phyloP scores from a whole-genome alignment of 768 basidiomycete genomes.

The Agaricus subrufescens region DNA sequence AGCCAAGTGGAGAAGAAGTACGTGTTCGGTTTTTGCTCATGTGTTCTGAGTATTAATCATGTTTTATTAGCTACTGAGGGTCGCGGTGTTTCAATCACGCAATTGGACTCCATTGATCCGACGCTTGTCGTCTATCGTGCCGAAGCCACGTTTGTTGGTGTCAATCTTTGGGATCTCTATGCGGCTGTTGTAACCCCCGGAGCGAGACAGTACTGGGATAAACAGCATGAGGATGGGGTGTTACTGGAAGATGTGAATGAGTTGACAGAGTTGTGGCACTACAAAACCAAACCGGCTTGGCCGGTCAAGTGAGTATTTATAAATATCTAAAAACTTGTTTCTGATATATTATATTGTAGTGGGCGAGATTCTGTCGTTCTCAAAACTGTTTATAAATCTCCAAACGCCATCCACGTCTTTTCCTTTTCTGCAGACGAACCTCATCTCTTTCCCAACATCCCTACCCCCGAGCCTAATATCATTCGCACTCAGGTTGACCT shows the following conservation, averaged over 20 bases:
- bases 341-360: constrained; percentile 33
- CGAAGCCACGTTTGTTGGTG: constrained; percentile 95
- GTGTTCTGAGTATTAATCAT: constrained; percentile 3
- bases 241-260: constrained; percentile 89
- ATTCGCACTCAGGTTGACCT: constrained; percentile 96
- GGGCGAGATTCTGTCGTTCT: constrained; percentile 88
- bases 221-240: constrained; percentile 79
- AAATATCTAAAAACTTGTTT: constrained; percentile 3
- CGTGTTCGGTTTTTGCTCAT: constrained; percentile 23
- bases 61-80: constrained; percentile 63
- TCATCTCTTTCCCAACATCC: constrained; percentile 76
- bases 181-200: constrained; percentile 85
- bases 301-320: constrained; percentile 71
- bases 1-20: constrained; percentile 93
- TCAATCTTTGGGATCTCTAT: constrained; percentile 93
- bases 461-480: constrained; percentile 61
- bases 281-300: constrained; percentile 89
- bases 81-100: constrained; percentile 89
- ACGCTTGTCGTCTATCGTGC: constrained; percentile 94
- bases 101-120: constrained; percentile 95
- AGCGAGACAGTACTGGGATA: constrained; percentile 82
- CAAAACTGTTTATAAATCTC: constrained; percentile 96
- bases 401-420: constrained; percentile 91
- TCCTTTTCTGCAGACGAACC: constrained; percentile 91
- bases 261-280: constrained; percentile 90